These are phyloP conservation scores for Arthrobotrys entomopaga DNA, from an alignment of 2,329 filamentous ascomycete species.

Conservation along the genomic window DNA sequence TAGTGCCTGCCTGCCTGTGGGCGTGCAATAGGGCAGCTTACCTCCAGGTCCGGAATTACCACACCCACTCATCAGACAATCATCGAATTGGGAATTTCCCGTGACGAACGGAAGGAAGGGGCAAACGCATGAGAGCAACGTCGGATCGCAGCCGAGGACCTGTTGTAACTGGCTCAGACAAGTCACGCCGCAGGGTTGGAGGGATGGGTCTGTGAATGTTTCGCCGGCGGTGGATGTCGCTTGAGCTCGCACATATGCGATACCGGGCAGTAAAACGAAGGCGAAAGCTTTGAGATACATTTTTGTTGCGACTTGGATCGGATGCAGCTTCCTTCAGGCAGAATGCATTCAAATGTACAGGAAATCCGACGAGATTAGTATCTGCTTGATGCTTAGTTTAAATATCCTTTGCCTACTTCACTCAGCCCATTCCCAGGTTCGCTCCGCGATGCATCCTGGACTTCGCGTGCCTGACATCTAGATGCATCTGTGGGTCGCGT, in stretches of 20 bases:
- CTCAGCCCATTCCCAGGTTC: too few species aligned
- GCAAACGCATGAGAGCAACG: conserved; percentile 1
- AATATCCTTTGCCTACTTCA: too few species aligned
- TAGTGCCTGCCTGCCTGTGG: too few species aligned
- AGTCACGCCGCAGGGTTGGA: background rate
- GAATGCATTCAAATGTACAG: too few species aligned
- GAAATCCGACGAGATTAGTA: too few species aligned
- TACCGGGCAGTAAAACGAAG: background rate
- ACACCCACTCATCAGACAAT: background rate
- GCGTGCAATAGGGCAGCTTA: background rate
- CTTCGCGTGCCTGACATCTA: too few species aligned
- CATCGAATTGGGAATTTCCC: background rate
- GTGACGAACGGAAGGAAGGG: background rate
- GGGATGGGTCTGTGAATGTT: background rate
- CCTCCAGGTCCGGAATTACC: background rate
- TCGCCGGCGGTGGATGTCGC: background rate
- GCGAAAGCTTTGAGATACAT: background rate
- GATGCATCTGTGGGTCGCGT: too few species aligned
- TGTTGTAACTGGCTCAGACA: background rate
- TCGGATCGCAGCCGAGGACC: conserved; percentile 4
- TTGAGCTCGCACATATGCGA: background rate
- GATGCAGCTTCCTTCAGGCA: too few species aligned
- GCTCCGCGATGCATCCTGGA: too few species aligned
- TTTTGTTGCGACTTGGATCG: background rate
- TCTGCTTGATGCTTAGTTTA: too few species aligned